phyloP scores from a whole-genome alignment of 371 early-diverging fungal genomes.

The Mucor mucedo region DNA sequence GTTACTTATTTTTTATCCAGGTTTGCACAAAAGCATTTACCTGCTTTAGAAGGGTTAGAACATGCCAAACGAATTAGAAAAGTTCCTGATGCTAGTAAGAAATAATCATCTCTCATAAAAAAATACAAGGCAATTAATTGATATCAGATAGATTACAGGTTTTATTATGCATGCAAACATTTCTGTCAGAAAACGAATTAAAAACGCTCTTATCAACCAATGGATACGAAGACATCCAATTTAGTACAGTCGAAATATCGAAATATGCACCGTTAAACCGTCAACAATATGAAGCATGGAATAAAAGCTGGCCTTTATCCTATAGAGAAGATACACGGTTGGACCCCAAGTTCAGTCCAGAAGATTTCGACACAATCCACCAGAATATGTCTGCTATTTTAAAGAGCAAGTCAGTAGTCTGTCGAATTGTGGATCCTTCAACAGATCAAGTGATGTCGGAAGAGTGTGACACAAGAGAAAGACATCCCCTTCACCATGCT shows the following conservation, averaged over 20 bases:
- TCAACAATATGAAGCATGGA: conserved; percentile 65
- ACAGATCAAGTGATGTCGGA: conserved; percentile 48
- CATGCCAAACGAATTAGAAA: conserved; percentile 55
- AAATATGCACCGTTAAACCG: conserved; percentile 58
- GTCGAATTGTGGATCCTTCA: conserved; percentile 57
- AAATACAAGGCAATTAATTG: background rate
- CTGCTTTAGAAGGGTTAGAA: conserved; percentile 41
- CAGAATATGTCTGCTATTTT: conserved; percentile 42
- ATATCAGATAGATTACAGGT: conserved; percentile 13
- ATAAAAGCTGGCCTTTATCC: conserved; percentile 61
- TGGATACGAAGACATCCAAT: conserved; percentile 19
- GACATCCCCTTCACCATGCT: conserved; percentile 67
- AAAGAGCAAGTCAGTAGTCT: conserved; percentile 26
- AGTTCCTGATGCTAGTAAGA: conserved; percentile 7
- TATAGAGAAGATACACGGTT: conserved; percentile 64
- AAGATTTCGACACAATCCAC: conserved; percentile 42
- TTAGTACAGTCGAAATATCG: conserved; percentile 40
- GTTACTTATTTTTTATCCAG: conserved; percentile 21
- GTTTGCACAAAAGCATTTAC: conserved; percentile 47
- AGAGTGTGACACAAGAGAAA: conserved; percentile 50
- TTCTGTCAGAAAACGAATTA: conserved; percentile 21
- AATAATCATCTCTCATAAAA: background rate
- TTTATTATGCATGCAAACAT: conserved; percentile 35
- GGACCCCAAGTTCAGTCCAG: conserved; percentile 51
- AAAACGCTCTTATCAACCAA: conserved; percentile 19